These are phyloP conservation scores for Oryza nivara DNA, from an alignment of 176 grass and related monocot species.

Conservation along the genomic window DNA sequence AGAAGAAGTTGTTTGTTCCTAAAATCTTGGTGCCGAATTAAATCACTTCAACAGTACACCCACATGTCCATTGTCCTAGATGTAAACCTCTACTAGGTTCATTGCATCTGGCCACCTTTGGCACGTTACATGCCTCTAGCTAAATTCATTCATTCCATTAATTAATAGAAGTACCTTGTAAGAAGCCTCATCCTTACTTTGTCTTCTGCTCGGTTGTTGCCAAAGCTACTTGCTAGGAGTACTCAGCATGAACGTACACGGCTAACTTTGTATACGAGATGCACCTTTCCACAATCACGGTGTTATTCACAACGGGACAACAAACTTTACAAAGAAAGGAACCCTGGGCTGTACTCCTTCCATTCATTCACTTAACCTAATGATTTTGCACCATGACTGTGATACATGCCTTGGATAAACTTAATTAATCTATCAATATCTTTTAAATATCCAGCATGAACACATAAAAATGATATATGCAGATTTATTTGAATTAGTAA, in stretches of 20 bases:
- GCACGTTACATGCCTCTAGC: background rate
- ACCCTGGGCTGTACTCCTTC: background rate
- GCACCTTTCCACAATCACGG: conserved; percentile 19
- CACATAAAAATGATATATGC: no score
- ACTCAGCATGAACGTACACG: background rate
- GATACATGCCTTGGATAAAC: no score
- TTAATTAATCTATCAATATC: no score
- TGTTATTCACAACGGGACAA: background rate
- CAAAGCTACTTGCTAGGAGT: no score
- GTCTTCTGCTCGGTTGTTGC: no score
- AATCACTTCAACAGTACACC: background rate
- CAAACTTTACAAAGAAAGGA: background rate
- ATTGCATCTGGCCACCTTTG: conserved; percentile 23
- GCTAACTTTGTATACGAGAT: background rate
- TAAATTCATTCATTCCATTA: conserved; percentile 5
- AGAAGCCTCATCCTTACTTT: background rate
- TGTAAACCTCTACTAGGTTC: background rate
- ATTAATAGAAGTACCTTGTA: background rate
- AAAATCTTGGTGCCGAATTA: no score
- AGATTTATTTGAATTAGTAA: no score
- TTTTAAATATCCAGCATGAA: no score
- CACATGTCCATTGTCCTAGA: background rate
- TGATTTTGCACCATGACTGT: no score
- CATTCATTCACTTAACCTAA: background rate
- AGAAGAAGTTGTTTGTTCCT: no score